A percentile compares a stretch with the other conserved stretches of the same genome.
These are phyloP conservation scores for Penicillium antarcticum DNA, from an alignment of 495 filamentous ascomycete genomes.

Conservation along the genomic window DNA sequence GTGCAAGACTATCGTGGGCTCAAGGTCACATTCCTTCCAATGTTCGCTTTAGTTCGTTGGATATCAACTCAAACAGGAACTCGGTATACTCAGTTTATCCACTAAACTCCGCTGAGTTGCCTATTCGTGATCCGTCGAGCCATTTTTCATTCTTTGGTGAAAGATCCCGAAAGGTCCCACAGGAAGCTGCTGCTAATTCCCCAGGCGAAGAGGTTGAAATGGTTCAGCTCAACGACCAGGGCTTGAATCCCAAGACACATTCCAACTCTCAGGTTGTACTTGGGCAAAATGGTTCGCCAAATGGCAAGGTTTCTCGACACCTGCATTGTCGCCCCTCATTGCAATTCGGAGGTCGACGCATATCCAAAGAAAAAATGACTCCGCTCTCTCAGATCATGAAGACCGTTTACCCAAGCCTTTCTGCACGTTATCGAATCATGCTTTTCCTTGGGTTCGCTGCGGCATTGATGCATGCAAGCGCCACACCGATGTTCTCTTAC, in stretches of 20 bases:
- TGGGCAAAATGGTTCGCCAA: background rate
- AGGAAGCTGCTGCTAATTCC: background rate
- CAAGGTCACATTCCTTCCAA: constrained; percentile 15
- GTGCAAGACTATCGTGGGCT: constrained; percentile 6
- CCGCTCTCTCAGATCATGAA: constrained; percentile 57
- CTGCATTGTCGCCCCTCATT: background rate
- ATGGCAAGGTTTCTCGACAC: background rate
- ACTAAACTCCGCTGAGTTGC: background rate
- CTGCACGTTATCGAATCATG: constrained; percentile 43
- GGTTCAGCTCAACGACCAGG: constrained; percentile 1
- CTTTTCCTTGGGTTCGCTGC: constrained; percentile 59
- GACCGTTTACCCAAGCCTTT: constrained; percentile 70
- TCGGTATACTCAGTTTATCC: background rate
- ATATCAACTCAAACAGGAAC: background rate
- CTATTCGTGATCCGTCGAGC: background rate
- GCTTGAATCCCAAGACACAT: background rate
- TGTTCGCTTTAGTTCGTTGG: constrained; percentile 11
- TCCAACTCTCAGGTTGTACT: background rate
- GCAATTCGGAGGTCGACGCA: background rate
- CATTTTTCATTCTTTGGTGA: background rate
- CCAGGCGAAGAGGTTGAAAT: constrained; percentile 6
- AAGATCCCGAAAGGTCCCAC: background rate
- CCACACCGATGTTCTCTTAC: constrained; percentile 75
- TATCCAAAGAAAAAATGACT: constrained; percentile 7
- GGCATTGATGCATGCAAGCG: constrained; percentile 61